Percentiles rank a stretch among this genome's conserved stretches.
phyloP scores from a whole-genome alignment of 2,329 filamentous ascomycete species.

The Pezizomycotina sp. region DNA sequence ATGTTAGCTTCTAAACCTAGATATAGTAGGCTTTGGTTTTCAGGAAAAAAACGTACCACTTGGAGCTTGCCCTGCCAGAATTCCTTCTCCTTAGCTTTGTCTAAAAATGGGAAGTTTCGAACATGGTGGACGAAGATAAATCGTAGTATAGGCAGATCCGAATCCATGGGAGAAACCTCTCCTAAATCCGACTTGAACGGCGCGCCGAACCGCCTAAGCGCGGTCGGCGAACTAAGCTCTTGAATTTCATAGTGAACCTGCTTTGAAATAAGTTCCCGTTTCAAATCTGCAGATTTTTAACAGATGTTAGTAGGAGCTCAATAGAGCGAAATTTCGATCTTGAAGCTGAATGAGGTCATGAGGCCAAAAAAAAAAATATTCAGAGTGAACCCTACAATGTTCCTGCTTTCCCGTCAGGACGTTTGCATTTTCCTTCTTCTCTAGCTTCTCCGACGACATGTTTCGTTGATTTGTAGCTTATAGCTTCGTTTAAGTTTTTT shows the following conservation, averaged over 20 bases:
- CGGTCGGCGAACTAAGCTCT: conserved; percentile 87
- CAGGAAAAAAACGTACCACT: conserved; percentile 39
- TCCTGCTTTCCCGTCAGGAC: conserved; percentile 90
- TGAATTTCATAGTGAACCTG: conserved; percentile 82
- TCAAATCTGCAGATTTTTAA: conserved; percentile 51
- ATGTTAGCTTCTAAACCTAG: conserved; percentile 7
- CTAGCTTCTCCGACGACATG: conserved; percentile 9
- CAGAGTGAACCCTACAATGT: conserved; percentile 52
- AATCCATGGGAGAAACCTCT: conserved; percentile 83
- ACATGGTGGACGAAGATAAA: conserved; percentile 98
- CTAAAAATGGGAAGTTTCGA: conserved; percentile 91
- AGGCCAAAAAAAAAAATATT: conserved; percentile 12
- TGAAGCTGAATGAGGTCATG: conserved; percentile 4
- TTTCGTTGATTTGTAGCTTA: conserved; percentile 11
- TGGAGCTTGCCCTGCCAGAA: conserved; percentile 99
- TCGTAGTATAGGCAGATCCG: conserved; percentile 77
- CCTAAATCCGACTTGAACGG: conserved; percentile 86
- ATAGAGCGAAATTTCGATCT: not conserved
- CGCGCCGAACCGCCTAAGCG: conserved; percentile 83
- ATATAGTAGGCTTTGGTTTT: conserved; percentile 1
- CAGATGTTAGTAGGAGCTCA: conserved; percentile 1
- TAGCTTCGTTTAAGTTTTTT: conserved; percentile 4
- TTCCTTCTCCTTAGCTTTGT: conserved; percentile 94
- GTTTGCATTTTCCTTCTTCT: conserved; percentile 35
- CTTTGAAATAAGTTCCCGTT: conserved; percentile 79